A percentile compares a stretch with the other conserved stretches of the same genome.
phyloP scores from a whole-genome alignment of 2,329 filamentous ascomycete genomes.

The Byssochlamys sp. region DNA sequence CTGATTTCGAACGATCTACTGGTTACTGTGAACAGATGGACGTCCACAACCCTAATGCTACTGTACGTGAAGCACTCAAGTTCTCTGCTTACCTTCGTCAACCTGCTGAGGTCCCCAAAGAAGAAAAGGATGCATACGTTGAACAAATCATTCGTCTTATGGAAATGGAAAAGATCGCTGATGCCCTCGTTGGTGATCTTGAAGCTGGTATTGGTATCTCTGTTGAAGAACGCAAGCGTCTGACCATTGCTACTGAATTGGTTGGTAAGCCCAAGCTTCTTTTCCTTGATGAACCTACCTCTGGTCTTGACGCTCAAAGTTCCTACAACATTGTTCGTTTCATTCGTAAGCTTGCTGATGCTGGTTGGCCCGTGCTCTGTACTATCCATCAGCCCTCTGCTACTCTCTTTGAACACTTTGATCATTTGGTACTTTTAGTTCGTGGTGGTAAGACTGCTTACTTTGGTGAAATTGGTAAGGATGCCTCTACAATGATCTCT shows the following conservation, averaged over 20 bases:
- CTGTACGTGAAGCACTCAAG: slow-evolving; percentile 76
- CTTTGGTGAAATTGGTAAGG: slow-evolving; percentile 56
- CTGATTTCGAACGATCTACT: slow-evolving; percentile 82
- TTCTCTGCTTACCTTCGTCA: slow-evolving; percentile 83
- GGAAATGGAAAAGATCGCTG: slow-evolving; percentile 82
- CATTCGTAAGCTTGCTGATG: no score
- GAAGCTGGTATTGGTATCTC: slow-evolving; percentile 69
- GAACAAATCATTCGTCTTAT: slow-evolving; percentile 83
- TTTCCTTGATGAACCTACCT: slow-evolving; percentile 91
- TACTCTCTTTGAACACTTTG: slow-evolving; percentile 82
- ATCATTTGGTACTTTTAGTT: slow-evolving; percentile 55
- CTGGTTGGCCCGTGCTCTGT: no score
- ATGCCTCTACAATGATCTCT: slow-evolving; percentile 47
- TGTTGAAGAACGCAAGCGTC: slow-evolving; percentile 58
- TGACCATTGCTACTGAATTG: slow-evolving; percentile 93
- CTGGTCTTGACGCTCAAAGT: slow-evolving; percentile 85
- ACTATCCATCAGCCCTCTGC: slow-evolving; percentile 94
- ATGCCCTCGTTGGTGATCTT: slow-evolving; percentile 86
- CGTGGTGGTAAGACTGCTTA: slow-evolving; percentile 59
- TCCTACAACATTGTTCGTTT: no score
- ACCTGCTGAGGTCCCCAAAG: slow-evolving; percentile 57
- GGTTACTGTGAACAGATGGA: slow-evolving; percentile 91
- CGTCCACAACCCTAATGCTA: slow-evolving; percentile 72
- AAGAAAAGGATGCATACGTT: slow-evolving; percentile 78
- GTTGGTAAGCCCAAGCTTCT: slow-evolving; percentile 84